Evolutionary conservation across 345 rosid species (phyloP).

Genomic region (Clausena lansium): DNA sequence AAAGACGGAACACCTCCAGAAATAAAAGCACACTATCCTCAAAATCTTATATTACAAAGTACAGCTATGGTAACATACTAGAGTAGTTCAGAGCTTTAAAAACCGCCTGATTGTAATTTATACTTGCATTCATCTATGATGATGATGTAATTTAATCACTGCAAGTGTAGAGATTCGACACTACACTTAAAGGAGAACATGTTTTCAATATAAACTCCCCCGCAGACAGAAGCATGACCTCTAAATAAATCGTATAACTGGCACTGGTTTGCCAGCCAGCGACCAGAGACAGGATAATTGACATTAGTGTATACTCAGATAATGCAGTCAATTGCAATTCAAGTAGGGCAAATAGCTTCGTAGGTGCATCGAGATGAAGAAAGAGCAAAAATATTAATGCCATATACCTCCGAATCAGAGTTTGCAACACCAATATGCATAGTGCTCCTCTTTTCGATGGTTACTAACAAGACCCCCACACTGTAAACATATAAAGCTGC

Average conservation of each 20-base stretch:
- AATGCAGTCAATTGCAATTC: conserved; percentile 12
- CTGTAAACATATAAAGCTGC: conserved; percentile 86
- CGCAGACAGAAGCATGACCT: not conserved
- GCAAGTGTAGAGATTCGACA: not conserved
- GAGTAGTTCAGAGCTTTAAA: not conserved
- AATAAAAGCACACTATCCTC: not conserved
- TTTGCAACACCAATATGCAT: conserved; percentile 78
- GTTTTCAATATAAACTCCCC: not conserved
- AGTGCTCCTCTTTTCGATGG: conserved; percentile 86
- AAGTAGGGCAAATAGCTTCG: not conserved
- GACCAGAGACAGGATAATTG: conserved; percentile 2
- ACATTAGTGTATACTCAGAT: not conserved
- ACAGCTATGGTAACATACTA: not conserved
- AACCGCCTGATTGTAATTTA: not conserved
- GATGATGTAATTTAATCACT: not conserved
- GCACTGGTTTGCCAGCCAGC: not conserved
- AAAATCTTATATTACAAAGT: not conserved
- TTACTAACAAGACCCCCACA: conserved; percentile 94
- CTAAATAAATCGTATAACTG: not conserved
- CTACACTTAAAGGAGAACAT: not conserved
- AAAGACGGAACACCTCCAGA: not conserved
- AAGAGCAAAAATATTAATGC: not conserved
- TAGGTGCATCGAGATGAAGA: not conserved
- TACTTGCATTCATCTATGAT: not conserved
- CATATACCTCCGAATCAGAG: conserved; percentile 27